Percentiles rank a stretch among this genome's conserved stretches.
Evolutionary conservation across 2,329 filamentous ascomycete genomes (phyloP).

Genomic region (Diplodia corticola): DNA sequence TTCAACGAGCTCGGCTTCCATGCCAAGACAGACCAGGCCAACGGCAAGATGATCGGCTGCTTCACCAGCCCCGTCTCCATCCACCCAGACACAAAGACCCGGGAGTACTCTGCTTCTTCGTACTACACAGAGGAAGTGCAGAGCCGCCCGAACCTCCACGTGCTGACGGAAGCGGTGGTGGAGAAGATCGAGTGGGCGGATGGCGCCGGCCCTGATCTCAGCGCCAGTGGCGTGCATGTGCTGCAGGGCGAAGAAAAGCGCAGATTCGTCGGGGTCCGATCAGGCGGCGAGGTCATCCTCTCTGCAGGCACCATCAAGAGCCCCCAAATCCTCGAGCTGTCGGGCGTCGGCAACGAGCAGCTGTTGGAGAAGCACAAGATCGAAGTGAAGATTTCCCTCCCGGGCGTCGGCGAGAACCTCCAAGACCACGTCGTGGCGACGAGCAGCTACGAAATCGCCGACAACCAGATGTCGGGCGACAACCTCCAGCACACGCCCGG

Average conservation of each 20-base stretch:
- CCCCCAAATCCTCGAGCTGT: slow-evolving; percentile 34
- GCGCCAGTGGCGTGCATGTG: slow-evolving; percentile 28
- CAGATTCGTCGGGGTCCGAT: neutral
- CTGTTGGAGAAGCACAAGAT: slow-evolving; percentile 21
- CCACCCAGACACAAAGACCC: slow-evolving; percentile 21
- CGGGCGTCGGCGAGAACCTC: slow-evolving; percentile 25
- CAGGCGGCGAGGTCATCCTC: slow-evolving; percentile 20
- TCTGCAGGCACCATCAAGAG: slow-evolving; percentile 31
- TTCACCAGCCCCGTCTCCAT: slow-evolving; percentile 21
- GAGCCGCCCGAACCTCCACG: slow-evolving; percentile 28
- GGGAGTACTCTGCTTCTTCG: slow-evolving; percentile 26
- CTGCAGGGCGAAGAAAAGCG: slow-evolving; percentile 8
- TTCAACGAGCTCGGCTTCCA: slow-evolving; percentile 22
- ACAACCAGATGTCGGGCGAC: slow-evolving; percentile 29
- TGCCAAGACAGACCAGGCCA: slow-evolving; percentile 23
- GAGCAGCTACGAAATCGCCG: slow-evolving; percentile 7
- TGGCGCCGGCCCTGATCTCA: slow-evolving; percentile 23
- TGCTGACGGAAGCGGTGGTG: slow-evolving; percentile 22
- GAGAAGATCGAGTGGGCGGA: slow-evolving; percentile 1
- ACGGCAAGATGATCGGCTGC: slow-evolving; percentile 23
- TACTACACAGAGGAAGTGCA: slow-evolving; percentile 26
- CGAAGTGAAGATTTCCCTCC: neutral
- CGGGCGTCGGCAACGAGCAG: slow-evolving; percentile 29
- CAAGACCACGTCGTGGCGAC: slow-evolving; percentile 16
- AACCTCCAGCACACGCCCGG: slow-evolving; percentile 29